A percentile compares a stretch with the other conserved stretches of the same genome.
These are phyloP conservation scores for Magnaporthales sp. DNA, from an alignment of 2,329 filamentous ascomycete genomes.

Conservation along the genomic window DNA sequence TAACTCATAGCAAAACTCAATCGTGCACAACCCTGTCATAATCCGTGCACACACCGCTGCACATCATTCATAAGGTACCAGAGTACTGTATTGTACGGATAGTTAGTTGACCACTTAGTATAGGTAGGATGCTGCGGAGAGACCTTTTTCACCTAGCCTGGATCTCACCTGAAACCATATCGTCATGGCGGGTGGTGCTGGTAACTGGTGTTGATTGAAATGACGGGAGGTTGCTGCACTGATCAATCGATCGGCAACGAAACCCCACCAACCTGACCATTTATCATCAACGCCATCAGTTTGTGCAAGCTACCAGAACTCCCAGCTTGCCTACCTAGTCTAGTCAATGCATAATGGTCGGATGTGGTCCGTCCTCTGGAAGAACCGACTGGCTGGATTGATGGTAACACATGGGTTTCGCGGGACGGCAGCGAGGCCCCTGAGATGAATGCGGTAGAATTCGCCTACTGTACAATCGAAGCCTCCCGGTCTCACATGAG, in stretches of 20 bases:
- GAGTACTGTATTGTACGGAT: background rate
- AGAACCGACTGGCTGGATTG: background rate
- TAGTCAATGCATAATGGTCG: background rate
- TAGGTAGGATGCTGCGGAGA: no score
- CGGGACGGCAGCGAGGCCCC: background rate
- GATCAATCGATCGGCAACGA: background rate
- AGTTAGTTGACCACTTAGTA: no score
- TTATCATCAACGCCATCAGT: background rate
- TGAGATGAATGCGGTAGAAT: no score
- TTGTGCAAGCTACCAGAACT: background rate
- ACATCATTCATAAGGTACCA: background rate
- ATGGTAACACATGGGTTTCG: background rate
- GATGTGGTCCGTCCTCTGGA: background rate
- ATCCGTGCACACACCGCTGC: background rate
- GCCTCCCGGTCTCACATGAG: background rate
- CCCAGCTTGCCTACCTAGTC: no score
- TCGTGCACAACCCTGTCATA: background rate
- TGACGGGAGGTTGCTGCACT: background rate
- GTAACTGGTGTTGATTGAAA: background rate
- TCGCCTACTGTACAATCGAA: background rate
- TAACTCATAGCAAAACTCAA: background rate
- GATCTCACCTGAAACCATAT: background rate
- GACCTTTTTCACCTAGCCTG: background rate
- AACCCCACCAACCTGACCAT: background rate
- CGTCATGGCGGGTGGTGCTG: background rate